A percentile compares a stretch with the other conserved stretches of the same genome.
These are phyloP conservation scores for Diaporthe sp. DNA, from an alignment of 2,329 filamentous ascomycete species.

Conservation along the genomic window DNA sequence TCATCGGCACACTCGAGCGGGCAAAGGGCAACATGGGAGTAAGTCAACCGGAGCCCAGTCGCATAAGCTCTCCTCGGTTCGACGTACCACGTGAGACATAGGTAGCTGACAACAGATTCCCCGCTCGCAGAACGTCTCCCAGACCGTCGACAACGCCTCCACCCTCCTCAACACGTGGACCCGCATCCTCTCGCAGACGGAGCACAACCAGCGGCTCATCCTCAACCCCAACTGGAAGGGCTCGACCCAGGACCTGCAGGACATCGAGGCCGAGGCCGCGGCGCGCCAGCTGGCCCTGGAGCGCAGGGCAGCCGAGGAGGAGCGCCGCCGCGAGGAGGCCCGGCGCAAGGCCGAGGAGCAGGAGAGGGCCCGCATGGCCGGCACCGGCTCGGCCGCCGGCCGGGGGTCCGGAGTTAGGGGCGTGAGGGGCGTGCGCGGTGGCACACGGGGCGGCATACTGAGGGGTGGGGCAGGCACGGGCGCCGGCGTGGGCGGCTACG, in stretches of 20 bases:
- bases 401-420: conserved; percentile 31
- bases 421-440: conserved; percentile 38
- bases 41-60: conserved; percentile 44
- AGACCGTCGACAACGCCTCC: conserved; percentile 88
- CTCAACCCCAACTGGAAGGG: conserved; percentile 92
- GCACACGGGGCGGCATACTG: conserved; percentile 36
- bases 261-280: conserved; percentile 84
- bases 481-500: conserved; percentile 30
- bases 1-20: conserved; percentile 78
- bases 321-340: conserved; percentile 80
- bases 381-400: conserved; percentile 33
- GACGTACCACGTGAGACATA: not conserved
- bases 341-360: conserved; percentile 74
- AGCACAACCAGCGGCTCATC: conserved; percentile 95
- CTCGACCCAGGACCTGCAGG: conserved; percentile 85
- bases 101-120: conserved; percentile 35
- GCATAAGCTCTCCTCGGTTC: not conserved
- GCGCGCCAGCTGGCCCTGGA: conserved; percentile 82
- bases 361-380: conserved; percentile 60
- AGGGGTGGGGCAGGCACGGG: conserved; percentile 31
- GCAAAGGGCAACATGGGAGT: conserved; percentile 84
- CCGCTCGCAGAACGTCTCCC: conserved; percentile 77
- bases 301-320: conserved; percentile 81
- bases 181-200: conserved; percentile 93
- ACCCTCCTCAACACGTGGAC: conserved; percentile 96